Conservation (phyloP, 2,329 filamentous ascomycete species). For the Triangularia verruculosa region DNA sequence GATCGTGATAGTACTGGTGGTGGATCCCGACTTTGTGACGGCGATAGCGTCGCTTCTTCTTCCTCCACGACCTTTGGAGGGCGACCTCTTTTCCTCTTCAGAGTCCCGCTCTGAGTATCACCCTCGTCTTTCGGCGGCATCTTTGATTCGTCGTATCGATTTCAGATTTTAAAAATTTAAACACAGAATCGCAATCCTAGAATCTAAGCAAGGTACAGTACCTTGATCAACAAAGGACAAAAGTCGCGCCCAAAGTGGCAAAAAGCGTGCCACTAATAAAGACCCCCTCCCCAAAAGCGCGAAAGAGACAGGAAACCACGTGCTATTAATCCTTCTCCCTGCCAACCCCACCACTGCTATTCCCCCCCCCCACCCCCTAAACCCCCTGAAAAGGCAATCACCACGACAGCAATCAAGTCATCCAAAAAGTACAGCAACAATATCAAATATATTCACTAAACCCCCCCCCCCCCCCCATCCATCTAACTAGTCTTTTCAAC, state of each 20-base stretch:
- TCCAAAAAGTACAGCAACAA: neutral
- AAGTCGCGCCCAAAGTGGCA: constrained; percentile 9
- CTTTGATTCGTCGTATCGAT: neutral
- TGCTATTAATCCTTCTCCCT: constrained; percentile 12
- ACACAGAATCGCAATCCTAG: too few relatives aligned
- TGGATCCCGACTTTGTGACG: too few relatives aligned
- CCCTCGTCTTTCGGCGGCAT: neutral
- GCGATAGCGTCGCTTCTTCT: neutral
- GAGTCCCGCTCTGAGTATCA: neutral
- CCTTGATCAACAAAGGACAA: neutral
- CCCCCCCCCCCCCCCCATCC: too few relatives aligned
- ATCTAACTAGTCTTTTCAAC: neutral
- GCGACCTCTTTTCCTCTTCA: neutral
- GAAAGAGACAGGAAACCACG: constrained; percentile 30
- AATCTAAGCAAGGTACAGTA: neutral
- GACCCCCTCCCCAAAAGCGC: constrained; percentile 8
- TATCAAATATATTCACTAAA: neutral
- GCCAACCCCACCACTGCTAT: neutral
- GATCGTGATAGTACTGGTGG: neutral
- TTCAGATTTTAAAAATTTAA: too few relatives aligned
- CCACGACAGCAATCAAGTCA: neutral
- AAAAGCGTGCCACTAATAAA: constrained; percentile 6
- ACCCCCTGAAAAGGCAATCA: neutral
- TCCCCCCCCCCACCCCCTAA: too few relatives aligned
- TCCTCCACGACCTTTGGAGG: neutral